Evolutionary conservation across 345 rosid genomes (phyloP).

Genomic region (Gossypium mustelinum): DNA sequence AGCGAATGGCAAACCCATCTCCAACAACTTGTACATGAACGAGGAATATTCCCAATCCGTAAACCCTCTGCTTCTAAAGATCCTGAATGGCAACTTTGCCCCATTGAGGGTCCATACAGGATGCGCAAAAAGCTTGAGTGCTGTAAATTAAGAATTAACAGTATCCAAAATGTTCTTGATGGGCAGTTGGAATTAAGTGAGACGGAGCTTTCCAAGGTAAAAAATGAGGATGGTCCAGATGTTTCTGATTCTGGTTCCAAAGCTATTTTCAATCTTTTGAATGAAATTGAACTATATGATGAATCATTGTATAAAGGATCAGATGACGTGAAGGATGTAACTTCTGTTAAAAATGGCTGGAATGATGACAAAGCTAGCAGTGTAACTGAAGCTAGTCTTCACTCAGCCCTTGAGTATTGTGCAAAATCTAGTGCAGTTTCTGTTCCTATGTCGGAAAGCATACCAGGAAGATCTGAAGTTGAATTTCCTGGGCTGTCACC

Average conservation of each 20-base stretch:
- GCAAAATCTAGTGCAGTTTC: slow-evolving; percentile 73
- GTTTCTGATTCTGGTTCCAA: slow-evolving; percentile 69
- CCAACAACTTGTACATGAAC: slow-evolving; percentile 94
- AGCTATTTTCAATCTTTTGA: slow-evolving; percentile 52
- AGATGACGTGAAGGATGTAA: slow-evolving; percentile 46
- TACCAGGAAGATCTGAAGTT: slow-evolving; percentile 59
- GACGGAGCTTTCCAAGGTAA: slow-evolving; percentile 51
- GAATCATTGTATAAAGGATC: slow-evolving; percentile 50
- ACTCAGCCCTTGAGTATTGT: slow-evolving; percentile 87
- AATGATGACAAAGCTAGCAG: slow-evolving; percentile 87
- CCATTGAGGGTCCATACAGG: slow-evolving; percentile 98
- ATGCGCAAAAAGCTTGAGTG: slow-evolving; percentile 98
- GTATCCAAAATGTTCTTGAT: slow-evolving; percentile 74
- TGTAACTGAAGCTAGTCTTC: slow-evolving; percentile 91
- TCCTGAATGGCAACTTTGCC: slow-evolving; percentile 99
- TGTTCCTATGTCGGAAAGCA: slow-evolving; percentile 65
- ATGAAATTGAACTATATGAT: slow-evolving; percentile 54
- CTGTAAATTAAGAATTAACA: slow-evolving; percentile 70
- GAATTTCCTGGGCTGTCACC: slow-evolving; percentile 79
- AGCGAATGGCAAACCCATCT: slow-evolving; percentile 98
- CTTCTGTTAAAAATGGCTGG: slow-evolving; percentile 70
- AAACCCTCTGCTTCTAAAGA: slow-evolving; percentile 53
- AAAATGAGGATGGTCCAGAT: slow-evolving; percentile 51
- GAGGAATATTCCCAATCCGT: slow-evolving; percentile 86
- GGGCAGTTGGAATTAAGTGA: slow-evolving; percentile 75